Evolutionary conservation across 23 red algal species (phyloP).

Genomic region (Gracilaria caudata): DNA sequence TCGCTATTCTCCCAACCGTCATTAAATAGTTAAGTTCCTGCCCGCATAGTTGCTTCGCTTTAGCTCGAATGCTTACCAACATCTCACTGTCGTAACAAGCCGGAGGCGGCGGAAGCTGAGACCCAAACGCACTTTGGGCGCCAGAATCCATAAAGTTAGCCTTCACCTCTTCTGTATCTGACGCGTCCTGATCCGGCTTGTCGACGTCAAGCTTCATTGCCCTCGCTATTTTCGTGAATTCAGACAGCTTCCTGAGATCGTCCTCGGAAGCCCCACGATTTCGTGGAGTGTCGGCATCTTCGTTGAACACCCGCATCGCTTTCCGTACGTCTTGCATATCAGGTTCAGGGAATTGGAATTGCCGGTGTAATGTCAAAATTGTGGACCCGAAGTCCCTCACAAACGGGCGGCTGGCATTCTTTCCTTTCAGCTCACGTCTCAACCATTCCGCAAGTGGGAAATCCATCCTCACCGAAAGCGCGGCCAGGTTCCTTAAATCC

Average conservation of each 20-base stretch:
- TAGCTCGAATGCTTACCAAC: slow-evolving; percentile 48
- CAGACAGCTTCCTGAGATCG: slow-evolving; percentile 19
- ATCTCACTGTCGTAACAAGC: slow-evolving; percentile 59
- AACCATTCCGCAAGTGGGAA: slow-evolving; percentile 77
- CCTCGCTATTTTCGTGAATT: slow-evolving; percentile 24
- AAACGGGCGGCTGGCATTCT: slow-evolving; percentile 53
- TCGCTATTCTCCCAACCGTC: slow-evolving; percentile 56
- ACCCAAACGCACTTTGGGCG: slow-evolving; percentile 50
- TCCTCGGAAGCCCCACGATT: slow-evolving; percentile 19
- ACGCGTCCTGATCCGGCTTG: neutral
- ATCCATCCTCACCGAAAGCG: slow-evolving; percentile 73
- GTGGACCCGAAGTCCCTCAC: slow-evolving; percentile 54
- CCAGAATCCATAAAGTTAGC: slow-evolving; percentile 32
- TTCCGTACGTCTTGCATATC: slow-evolving; percentile 50
- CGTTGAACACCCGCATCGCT: slow-evolving; percentile 58
- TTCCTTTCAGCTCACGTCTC: slow-evolving; percentile 65
- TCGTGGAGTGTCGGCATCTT: slow-evolving; percentile 36
- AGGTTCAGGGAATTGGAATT: slow-evolving; percentile 76
- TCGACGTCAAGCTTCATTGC: slow-evolving; percentile 27
- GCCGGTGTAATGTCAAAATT: slow-evolving; percentile 62
- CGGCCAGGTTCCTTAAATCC: slow-evolving; percentile 59
- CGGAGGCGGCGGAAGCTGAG: slow-evolving; percentile 59
- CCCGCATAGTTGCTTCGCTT: slow-evolving; percentile 42
- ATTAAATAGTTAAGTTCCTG: slow-evolving; percentile 75
- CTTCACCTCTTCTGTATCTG: slow-evolving; percentile 39